Percentiles rank a stretch among this genome's conserved stretches.
These are phyloP conservation scores for Phaseolus coccineus DNA, from an alignment of 331 rosid genomes.

Conservation along the genomic window DNA sequence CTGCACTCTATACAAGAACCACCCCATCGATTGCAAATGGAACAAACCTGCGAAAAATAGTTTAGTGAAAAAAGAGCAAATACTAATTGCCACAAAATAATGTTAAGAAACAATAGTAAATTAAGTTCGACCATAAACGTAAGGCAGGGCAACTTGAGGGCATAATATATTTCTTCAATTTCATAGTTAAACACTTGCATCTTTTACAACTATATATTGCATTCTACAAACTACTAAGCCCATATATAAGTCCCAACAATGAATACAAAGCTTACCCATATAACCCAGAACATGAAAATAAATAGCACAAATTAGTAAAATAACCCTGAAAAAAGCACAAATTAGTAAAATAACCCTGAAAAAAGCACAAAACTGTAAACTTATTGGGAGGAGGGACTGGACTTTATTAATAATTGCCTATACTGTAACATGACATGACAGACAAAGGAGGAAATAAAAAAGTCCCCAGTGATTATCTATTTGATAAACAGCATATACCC, in stretches of 20 bases:
- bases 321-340: neutral
- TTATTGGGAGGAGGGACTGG: neutral
- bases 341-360: neutral
- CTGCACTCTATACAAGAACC: constrained; percentile 75
- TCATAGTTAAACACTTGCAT: constrained; percentile 16
- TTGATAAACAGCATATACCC: neutral
- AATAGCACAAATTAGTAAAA: neutral
- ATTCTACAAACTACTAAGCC: constrained; percentile 4
- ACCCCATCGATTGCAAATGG: constrained; percentile 63
- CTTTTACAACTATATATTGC: neutral
- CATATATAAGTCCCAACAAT: constrained; percentile 12
- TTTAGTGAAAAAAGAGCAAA: constrained; percentile 11
- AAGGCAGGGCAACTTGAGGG: neutral
- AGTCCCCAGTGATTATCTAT: constrained; percentile 19
- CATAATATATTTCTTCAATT: constrained; percentile 6
- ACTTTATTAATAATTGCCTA: neutral
- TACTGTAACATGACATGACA: neutral
- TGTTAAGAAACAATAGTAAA: neutral
- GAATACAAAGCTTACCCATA: constrained; percentile 5
- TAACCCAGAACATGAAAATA: constrained; percentile 9
- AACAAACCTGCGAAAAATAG: constrained; percentile 60
- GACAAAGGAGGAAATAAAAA: constrained; percentile 15
- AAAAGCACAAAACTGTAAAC: constrained; percentile 4
- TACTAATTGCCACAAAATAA: constrained; percentile 13
- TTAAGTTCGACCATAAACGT: neutral